These are phyloP conservation scores for Tillandsia leiboldiana DNA, from an alignment of 176 grass and related monocot genomes.

Conservation along the genomic window DNA sequence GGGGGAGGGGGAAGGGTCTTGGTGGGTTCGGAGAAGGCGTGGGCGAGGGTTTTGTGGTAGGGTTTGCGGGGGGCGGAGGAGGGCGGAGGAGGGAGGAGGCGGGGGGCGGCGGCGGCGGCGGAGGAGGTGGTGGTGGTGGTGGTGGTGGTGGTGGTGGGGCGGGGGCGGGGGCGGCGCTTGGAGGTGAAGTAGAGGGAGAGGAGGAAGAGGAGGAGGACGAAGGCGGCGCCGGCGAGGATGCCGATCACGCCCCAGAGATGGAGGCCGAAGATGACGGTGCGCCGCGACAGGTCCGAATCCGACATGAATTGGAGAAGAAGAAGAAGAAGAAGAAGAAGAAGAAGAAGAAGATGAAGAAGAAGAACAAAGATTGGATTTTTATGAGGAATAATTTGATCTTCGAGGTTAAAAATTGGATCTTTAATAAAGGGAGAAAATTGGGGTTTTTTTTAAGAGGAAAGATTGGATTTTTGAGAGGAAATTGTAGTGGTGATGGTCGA, in stretches of 20 bases:
- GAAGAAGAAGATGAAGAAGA: not conserved
- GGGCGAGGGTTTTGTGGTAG: too few species aligned
- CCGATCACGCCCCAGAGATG: constrained; percentile 72
- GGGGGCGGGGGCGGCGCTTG: constrained; percentile 49
- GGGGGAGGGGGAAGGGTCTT: too few species aligned
- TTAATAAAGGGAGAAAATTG: too few species aligned
- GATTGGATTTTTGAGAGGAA: not conserved
- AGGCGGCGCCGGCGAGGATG: constrained; percentile 65
- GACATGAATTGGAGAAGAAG: constrained; percentile 33
- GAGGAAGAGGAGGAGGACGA: constrained; percentile 73
- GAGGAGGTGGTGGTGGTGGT: constrained; percentile 21
- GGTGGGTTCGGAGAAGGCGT: too few species aligned
- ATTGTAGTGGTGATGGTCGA: not conserved
- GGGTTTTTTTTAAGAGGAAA: not conserved
- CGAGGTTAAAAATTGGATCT: constrained; percentile 25
- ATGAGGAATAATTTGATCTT: constrained; percentile 10
- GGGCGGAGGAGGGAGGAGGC: not conserved
- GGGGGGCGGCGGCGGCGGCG: constrained; percentile 6
- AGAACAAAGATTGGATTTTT: not conserved
- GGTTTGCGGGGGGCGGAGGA: too few species aligned
- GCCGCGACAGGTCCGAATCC: constrained; percentile 65
- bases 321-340: constrained; percentile 18
- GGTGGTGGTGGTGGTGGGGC: constrained; percentile 13
- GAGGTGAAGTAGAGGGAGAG: constrained; percentile 57
- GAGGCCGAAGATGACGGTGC: constrained; percentile 71